Evolutionary conservation across 805 yeast genomes (phyloP).

Genomic region (Phaffomyces thermotolerans): DNA sequence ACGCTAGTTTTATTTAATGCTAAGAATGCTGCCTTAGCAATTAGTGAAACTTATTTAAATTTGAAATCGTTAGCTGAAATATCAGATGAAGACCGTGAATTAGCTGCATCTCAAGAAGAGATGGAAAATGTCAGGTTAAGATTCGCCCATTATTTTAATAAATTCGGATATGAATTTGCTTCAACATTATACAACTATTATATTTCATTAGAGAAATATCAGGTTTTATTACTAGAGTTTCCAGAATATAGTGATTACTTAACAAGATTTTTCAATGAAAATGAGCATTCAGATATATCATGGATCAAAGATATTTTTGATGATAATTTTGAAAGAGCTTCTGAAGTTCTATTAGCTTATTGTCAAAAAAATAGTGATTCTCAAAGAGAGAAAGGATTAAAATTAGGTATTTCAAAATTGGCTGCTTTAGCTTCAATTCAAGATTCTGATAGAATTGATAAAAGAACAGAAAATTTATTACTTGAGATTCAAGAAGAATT

Average conservation of each 20-base stretch:
- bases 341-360: conserved; percentile 37
- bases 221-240: conserved; percentile 49
- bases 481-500: conserved; percentile 44
- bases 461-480: conserved; percentile 20
- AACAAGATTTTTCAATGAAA: conserved; percentile 42
- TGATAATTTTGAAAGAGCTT: conserved; percentile 43
- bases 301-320: conserved; percentile 66
- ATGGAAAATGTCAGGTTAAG: conserved; percentile 15
- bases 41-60: conserved; percentile 64
- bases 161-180: conserved; percentile 67
- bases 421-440: conserved; percentile 40
- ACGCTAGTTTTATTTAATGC: conserved; percentile 44
- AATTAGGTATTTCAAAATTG: conserved; percentile 67
- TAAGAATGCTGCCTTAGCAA: conserved; percentile 45
- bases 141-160: conserved; percentile 47
- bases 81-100: conserved; percentile 37
- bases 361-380: conserved; percentile 35
- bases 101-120: conserved; percentile 13
- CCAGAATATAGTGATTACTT: conserved; percentile 44
- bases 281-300: conserved; percentile 45
- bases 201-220: conserved; percentile 43
- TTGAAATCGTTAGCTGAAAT: conserved; percentile 52
- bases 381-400: conserved; percentile 42
- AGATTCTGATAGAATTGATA: conserved; percentile 11
- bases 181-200: conserved; percentile 52